Evolutionary conservation across 2,329 filamentous ascomycete genomes (phyloP), one percentile per base, ranked within the genome.

Genomic region (Aspergillus neotritici): DNA sequence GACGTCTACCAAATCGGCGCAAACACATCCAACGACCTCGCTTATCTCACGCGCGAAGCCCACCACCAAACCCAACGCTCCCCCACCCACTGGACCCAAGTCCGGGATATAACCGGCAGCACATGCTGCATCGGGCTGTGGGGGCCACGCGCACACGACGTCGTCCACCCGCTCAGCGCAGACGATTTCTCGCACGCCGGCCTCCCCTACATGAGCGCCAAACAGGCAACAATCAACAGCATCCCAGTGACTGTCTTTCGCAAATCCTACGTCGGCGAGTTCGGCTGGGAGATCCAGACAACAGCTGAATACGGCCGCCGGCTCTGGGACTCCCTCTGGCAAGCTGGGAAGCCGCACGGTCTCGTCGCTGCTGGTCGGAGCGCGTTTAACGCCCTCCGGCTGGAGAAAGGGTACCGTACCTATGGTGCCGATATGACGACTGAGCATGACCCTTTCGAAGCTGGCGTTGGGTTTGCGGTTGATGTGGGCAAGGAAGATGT

Each of bases 61-160:
- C 72, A 72, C 2, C 52, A 60, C 3, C 77, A 80, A 44, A 63
- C 56, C 2, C 63, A 70, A 43, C 50, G 54, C 0, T 62, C 52
- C 1, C 69, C 76, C 0, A 58, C 54, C 4, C 56, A 68, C 33
- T 74, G 68, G 62, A 72, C 71, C 0, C 69, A 76, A 12, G 75
- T 83, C 0, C 73, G 74, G 28, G 80, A 83, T 33, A 69, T 82
- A 34, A 83, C 80, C 0, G 75, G 77, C 1, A 73, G 70, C 3
- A 81, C 78, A 0, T 82, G 79, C 54, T 77, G 75, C 46, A 69
- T 83, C 14, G 80, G 80, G 0, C 73, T 83, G 12, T 83, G 79
- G 78, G 80, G 80, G 0, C 80, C 80, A 34, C 69, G 65, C 9
- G 67, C 79, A 0, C 64, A 68, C 4, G 71, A 79, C 2, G 72